phyloP scores from a whole-genome alignment of 345 rosid genomes.

The Capsella bursapastoris region DNA sequence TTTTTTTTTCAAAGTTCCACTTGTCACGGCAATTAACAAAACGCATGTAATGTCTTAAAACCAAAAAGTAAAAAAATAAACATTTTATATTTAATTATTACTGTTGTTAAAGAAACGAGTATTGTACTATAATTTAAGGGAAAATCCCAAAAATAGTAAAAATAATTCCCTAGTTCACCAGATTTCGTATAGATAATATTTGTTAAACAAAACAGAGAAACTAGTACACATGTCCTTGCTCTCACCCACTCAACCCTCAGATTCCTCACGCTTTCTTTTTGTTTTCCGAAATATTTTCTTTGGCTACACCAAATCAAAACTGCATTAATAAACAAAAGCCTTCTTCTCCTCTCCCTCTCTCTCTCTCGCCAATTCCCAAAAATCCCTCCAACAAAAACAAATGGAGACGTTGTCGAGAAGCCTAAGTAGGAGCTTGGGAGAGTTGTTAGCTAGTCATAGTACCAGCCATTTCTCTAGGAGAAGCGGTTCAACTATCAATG shows the following conservation, averaged over 20 bases:
- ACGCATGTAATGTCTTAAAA: not conserved
- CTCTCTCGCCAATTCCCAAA: not conserved
- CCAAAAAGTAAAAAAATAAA: not conserved
- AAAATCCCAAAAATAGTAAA: not conserved
- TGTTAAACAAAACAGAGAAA: not conserved
- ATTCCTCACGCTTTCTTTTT: conserved; percentile 36
- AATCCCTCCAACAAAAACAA: not conserved
- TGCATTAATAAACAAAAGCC: conserved; percentile 10
- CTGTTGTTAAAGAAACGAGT: not conserved
- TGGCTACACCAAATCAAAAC: conserved; percentile 16
- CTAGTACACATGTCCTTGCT: conserved; percentile 3
- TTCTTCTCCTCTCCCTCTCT: not conserved
- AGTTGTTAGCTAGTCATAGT: conserved; percentile 43
- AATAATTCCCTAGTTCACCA: conserved; percentile 3
- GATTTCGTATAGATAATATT: not conserved
- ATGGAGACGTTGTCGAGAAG: conserved; percentile 44
- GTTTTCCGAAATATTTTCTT: conserved; percentile 35
- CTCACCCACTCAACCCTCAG: conserved; percentile 30
- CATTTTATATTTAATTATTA: not conserved
- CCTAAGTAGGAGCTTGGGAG: conserved; percentile 68
- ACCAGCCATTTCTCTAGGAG: conserved; percentile 44
- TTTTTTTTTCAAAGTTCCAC: not conserved
- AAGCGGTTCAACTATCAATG: conserved; percentile 50
- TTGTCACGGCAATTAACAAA: not conserved
- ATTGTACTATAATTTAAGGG: not conserved